Conservation (phyloP, 2,329 filamentous ascomycete species). For the Phyllosticta citrichinensis region DNA sequence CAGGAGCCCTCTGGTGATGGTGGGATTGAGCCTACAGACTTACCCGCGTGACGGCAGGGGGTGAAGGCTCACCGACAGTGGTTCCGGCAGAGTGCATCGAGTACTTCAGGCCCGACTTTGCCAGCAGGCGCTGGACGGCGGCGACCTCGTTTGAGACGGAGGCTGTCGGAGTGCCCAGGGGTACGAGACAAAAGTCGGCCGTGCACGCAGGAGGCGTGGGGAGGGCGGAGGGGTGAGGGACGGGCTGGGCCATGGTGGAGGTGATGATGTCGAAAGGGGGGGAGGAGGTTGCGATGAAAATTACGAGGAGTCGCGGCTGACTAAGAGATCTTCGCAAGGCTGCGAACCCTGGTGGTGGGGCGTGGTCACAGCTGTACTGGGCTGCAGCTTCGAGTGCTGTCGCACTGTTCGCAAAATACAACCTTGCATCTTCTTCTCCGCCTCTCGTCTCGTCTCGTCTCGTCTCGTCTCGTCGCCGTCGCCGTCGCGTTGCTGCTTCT, state of each 20-base stretch:
- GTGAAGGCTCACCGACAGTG: slow-evolving; percentile 50
- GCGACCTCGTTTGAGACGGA: slow-evolving; percentile 62
- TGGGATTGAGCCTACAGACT: neutral
- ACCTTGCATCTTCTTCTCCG: neutral
- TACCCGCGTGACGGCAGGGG: neutral
- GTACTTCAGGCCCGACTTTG: slow-evolving; percentile 69
- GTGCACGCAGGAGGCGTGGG: slow-evolving; percentile 64
- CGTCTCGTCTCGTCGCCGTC: too few relatives aligned
- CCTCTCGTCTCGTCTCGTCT: neutral
- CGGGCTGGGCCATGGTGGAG: neutral
- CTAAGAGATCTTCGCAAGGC: neutral
- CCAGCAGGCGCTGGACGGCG: slow-evolving; percentile 75
- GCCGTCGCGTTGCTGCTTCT: too few relatives aligned
- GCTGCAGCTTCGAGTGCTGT: neutral
- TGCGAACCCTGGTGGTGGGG: neutral
- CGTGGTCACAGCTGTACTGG: neutral
- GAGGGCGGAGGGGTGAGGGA: slow-evolving; percentile 15
- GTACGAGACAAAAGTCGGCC: slow-evolving; percentile 86
- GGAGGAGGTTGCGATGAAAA: neutral
- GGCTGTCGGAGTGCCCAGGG: slow-evolving; percentile 50
- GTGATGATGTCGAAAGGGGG: neutral
- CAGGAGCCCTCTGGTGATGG: slow-evolving; percentile 67
- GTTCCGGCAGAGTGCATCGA: slow-evolving; percentile 91
- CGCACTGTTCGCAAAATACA: neutral
- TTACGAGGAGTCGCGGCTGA: neutral